Evolutionary conservation across 192 early-diverging fungal species (phyloP), one percentile per base, ranked within the genome.

Genomic region (Entomortierella lignicola): DNA sequence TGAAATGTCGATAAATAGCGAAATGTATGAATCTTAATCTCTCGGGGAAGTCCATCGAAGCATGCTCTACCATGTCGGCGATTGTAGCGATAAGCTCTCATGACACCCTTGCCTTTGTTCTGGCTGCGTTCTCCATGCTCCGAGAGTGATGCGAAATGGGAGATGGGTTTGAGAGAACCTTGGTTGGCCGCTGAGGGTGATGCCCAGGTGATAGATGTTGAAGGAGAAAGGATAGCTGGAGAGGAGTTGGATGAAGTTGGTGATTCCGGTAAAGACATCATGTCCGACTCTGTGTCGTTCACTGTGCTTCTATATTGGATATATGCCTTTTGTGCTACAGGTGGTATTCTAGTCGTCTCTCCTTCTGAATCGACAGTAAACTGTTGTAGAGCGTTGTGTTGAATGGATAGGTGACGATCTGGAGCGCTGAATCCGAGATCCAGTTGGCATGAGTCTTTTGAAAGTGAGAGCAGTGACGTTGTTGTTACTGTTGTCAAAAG

Each of bases 1-100:
- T 77, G 73, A 34, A 69, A 77, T 18, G 73, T 77, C 1, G 73
- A 69, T 25, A 77, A 32, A 44, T 69, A 69, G 29, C 73, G 73
- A 47, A 77, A 77, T 37, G 69, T 48, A 48, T 69, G 73, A 47
- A 77, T 68, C 27, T 55, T 61, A 39, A 69, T 69, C 39, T 77
- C 73, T 18, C 73, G 63, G 1, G 73, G 73, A 5, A 77, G 27
- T 25, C 39, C 60, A 31, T 77, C 73, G 25, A 77, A 69, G 5
- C 47, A 29, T 17, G 66, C 52, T 23, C 57, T 77, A 4, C 8
- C 20, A 7, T 43, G 53, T 63, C 52, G 60, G 21, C 55, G 55
- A 39, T n/a, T 65, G 12, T 11, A 60, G 17, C 55, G 71, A 32
- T 56, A 29, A 20, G 37, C 47, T 53, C 63, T 72, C 20, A 30